phyloP scores from a whole-genome alignment of 1,284 basidiomycete genomes.

The Testicularia cyperi region DNA sequence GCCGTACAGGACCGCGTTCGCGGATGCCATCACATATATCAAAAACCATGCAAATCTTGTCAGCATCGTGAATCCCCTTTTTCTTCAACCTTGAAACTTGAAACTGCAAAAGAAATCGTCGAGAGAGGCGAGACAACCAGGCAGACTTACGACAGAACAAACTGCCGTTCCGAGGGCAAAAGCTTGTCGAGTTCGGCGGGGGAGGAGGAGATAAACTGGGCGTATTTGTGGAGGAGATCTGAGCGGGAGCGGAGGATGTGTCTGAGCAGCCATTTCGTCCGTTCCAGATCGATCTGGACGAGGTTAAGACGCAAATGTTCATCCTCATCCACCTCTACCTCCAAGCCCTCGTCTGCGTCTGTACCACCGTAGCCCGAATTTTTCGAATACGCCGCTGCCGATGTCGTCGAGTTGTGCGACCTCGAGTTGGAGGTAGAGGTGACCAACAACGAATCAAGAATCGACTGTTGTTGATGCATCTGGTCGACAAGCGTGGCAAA shows the following conservation, averaged over 20 bases:
- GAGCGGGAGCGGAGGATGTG: constrained; percentile 44
- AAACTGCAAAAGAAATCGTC: too few relatives aligned
- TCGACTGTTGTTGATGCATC: constrained; percentile 47
- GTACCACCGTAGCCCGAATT: not conserved
- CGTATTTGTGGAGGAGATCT: constrained; percentile 43
- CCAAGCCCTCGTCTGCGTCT: not conserved
- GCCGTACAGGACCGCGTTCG: too few relatives aligned
- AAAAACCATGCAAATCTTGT: too few relatives aligned
- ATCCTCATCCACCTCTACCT: constrained; percentile 36
- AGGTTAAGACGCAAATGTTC: constrained; percentile 54
- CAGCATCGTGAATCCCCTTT: too few relatives aligned
- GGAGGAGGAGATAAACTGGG: constrained; percentile 17
- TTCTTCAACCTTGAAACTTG: too few relatives aligned
- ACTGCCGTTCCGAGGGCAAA: constrained; percentile 37
- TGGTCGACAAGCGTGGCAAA: constrained; percentile 23
- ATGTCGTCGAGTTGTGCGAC: too few relatives aligned
- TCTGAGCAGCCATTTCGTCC: constrained; percentile 52
- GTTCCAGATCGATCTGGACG: constrained; percentile 57
- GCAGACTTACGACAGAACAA: constrained; percentile 35
- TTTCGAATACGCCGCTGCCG: not conserved
- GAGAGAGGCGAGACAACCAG: too few relatives aligned
- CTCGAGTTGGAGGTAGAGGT: constrained; percentile 1
- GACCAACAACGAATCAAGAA: constrained; percentile 40
- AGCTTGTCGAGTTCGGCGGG: constrained; percentile 21
- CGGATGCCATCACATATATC: too few relatives aligned